These are phyloP conservation scores for Medicago lupulina DNA, from an alignment of 306 rosid genomes.

Conservation along the genomic window DNA sequence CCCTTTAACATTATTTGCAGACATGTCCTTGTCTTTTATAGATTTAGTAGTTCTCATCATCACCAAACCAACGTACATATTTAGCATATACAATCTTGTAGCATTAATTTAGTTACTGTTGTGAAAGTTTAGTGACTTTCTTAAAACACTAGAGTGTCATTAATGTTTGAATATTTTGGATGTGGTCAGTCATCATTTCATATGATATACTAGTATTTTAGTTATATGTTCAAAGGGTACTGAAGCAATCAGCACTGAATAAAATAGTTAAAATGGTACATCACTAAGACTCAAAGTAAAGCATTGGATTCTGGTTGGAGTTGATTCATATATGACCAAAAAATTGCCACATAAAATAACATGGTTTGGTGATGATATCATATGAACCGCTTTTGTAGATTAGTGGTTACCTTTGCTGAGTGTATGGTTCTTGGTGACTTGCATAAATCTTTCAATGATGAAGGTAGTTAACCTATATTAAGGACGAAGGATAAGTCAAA, in stretches of 20 bases:
- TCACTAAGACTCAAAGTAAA: too few species aligned
- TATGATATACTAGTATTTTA: not conserved
- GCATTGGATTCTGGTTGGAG: too few species aligned
- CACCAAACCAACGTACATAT: constrained; percentile 33
- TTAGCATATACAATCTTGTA: not conserved
- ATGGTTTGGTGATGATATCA: too few species aligned
- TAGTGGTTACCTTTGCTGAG: not conserved
- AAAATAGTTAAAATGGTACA: not conserved
- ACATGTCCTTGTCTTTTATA: not conserved
- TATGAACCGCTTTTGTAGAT: too few species aligned
- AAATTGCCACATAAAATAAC: too few species aligned
- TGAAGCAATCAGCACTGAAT: not conserved
- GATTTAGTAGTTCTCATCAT: not conserved
- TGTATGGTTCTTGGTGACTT: not conserved
- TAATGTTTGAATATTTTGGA: not conserved
- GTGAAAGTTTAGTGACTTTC: not conserved
- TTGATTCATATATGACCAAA: too few species aligned
- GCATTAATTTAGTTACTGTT: not conserved
- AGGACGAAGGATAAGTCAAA: not conserved
- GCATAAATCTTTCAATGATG: not conserved
- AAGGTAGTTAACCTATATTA: not conserved
- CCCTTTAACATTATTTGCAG: not conserved
- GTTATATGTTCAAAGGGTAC: not conserved
- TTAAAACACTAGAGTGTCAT: not conserved
- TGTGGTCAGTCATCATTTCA: not conserved